Base-by-base conservation (phyloP, 805 yeast species). In the Metschnikowia similis region DNA sequence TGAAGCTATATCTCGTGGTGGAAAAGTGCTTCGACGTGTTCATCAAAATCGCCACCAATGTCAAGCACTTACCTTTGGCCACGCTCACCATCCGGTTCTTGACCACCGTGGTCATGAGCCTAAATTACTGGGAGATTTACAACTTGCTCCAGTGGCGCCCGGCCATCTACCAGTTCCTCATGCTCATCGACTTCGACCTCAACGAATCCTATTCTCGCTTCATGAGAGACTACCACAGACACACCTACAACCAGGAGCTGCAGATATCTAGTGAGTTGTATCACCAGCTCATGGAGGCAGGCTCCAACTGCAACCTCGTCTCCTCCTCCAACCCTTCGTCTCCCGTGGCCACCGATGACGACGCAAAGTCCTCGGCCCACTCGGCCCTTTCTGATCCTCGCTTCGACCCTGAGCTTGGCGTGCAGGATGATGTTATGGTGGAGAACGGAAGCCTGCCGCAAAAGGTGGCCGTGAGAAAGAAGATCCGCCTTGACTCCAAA, bases 121-220 rank as follows among this genome's bases (percentile, higher is more conserved):
- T 71, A 39, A 73, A 73, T 53, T 74, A 74, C 58, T 74, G 78
- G 78, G 77, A 74, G 54, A 52, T 74, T 26, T 72, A 71, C 58
- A 72, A 71, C 45, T 58, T 74, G 35, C 60, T 73, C 14, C 59
- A 62, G 16, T 69, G 74, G 73, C 71, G 72, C 50, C 77, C 77
- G 1, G 66, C 74, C 6, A 67, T 74, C 14, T 71, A 67, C 54
- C 74, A 69, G 51, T 73, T 74, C 47, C 57, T 74, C 38, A 53
- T 55, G 6, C 58, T 74, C n/a, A 71, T 74, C 21, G 64, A 69
- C 17, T 70, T 71, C 52, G 74, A 73, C 53, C 53, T 73, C 36
- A 60, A 67, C 48, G 76, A 71, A n/a, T 71, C 76, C 51, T 72
- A 73, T 52, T 34, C 51, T 1, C 63, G 63, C 14, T 72, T 73